Base-by-base conservation (phyloP, 768 basidiomycete genomes). In the Rubroboletus satanas region DNA sequence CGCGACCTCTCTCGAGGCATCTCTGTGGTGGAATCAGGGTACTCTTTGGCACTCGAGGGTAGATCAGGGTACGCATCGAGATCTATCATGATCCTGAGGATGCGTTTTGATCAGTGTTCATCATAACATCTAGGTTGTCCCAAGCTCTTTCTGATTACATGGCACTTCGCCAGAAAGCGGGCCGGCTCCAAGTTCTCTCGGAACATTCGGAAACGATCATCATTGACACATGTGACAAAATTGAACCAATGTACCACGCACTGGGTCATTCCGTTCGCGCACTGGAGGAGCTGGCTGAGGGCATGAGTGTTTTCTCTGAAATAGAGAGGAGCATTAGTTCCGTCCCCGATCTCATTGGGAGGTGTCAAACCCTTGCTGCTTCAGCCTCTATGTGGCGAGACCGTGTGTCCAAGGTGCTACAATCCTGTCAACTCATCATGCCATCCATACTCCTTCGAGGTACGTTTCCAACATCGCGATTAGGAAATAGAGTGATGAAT, bases 1-100 rank as follows among this genome's bases (percentile, higher is more conserved):
- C 85, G 88, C 14, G 96, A 98, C 55, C 75, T 98, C 17, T 87
- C 87, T 64, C 80, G 92, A 57, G 90, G 87, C 7, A 69, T 89
- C 17, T 84, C 81, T 59, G 80, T 89, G 53, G 77, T 93, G 5
- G 93, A 98, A 69, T 92, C 87, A 39, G 79, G 83, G 2, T 87
- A 93, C 67, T 79, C 78, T 4, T 71, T 87, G 45, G 87, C 87
- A 2, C 60, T 94, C 15, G 78, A 79, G 36, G 68, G 82, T 29
- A 77, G 92, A 66, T 70, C 80, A 32, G 70, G 79, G 94, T 94
- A 68, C 71, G 85, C 74, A 21, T 60, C 8, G 18, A 51, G 5
- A n/a, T 43, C 17, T 32, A 35, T 39, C n/a, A 38, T 41, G 6
- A 31, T 35, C 14, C 17, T 35, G 29, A 32, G 46, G 7, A 32